Conservation (phyloP, 2,329 filamentous ascomycete species). For the Fusarium foetens region DNA sequence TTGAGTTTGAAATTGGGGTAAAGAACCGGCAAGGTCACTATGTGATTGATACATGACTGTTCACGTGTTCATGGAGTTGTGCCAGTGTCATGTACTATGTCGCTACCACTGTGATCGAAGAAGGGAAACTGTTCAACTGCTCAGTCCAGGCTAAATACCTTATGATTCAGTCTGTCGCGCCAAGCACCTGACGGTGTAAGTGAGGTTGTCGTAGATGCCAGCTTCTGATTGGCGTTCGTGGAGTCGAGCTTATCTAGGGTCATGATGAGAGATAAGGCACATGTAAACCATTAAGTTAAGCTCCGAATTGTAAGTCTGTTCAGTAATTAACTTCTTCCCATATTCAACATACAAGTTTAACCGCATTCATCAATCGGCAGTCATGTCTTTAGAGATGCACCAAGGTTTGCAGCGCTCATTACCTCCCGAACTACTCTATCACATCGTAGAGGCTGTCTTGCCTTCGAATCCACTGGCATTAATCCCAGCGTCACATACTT, state of each 20-base stretch:
- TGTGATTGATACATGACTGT: background rate
- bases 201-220: conserved; percentile 12
- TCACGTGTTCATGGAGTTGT: background rate
- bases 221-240: conserved; percentile 8
- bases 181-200: background rate
- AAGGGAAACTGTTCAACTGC: background rate
- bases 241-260: conserved; percentile 7
- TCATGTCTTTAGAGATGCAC: conserved; percentile 11
- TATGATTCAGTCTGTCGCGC: background rate
- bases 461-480: conserved; percentile 47
- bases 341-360: conserved; percentile 2
- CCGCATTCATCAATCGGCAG: conserved; percentile 7
- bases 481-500: conserved; percentile 52
- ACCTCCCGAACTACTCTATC: conserved; percentile 50
- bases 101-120: background rate
- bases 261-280: conserved; percentile 19
- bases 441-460: conserved; percentile 50
- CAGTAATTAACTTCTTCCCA: background rate
- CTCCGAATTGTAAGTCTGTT: background rate
- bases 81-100: background rate
- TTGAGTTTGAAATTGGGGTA: background rate
- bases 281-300: background rate
- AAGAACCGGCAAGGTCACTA: background rate
- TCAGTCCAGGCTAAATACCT: background rate
- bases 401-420: conserved; percentile 34